Evolutionary conservation across 1,284 basidiomycete species (phyloP), one percentile per base, ranked within the genome.

Genomic region (Apiotrichum gamsii): DNA sequence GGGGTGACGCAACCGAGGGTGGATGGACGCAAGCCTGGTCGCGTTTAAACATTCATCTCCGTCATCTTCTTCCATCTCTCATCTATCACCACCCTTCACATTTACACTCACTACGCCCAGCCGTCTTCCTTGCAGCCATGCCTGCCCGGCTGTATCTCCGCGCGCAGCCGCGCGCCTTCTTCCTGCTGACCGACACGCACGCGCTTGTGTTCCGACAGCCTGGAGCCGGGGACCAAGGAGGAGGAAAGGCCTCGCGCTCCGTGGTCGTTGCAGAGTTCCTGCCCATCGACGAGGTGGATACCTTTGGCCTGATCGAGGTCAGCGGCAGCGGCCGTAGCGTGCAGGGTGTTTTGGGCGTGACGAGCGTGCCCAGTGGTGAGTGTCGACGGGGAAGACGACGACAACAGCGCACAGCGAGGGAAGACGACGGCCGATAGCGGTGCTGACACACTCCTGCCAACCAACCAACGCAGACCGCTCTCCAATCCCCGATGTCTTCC

Each of bases 251-350:
- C 16, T 51, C 61, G 8, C 49, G 58, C 14, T 59, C 58, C 13
- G 67, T 69, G 14, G 69, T 75, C 40, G 78, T 90, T 30, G 88
- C 91, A 14, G 89, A 93, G 69, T 88, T 91, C 61, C 68, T 91
- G 5, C 80, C 79, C 0, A 80, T 82, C 53, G 75, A 81, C 41
- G 78, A 87, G 58, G 78, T 91, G 23, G 82, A 90, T 60, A 75
- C 87, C 29, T 62, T 73, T 11, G 79, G 76, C 1, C 60, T 72
- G 49, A 74, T 84, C 13, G 73, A 83, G 47, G 80, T 78, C 49
- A 6, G 25, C 11, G 67, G 87, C 39, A 84, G 81, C 31, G 82
- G 74, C 34, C 77, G 82, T 56, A 74, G 77, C 21, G 81, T 90
- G 8, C 85, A 85, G 63, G 90, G 90, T 29, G 89, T 88, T 54